A percentile compares a stretch with the other conserved stretches of the same genome.
phyloP scores from a whole-genome alignment of 257 asterid genomes.

The Solanum chaucha region DNA sequence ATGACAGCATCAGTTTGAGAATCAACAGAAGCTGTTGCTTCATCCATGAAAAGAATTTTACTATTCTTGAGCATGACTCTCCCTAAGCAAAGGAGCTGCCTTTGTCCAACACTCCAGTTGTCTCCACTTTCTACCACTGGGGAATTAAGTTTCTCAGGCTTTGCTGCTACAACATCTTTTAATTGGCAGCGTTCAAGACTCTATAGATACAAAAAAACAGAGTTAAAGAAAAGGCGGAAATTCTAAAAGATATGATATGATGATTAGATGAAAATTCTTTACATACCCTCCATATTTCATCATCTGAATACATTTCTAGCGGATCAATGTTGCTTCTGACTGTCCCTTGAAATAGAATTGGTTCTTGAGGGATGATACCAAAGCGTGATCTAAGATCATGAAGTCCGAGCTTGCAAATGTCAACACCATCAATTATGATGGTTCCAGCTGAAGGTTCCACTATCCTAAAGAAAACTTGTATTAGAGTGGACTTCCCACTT shows the following conservation, averaged over 20 bases:
- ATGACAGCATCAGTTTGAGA: constrained; percentile 64
- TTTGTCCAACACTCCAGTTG: constrained; percentile 80
- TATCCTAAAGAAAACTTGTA: constrained; percentile 62
- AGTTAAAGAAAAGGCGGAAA: not conserved
- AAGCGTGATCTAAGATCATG: constrained; percentile 67
- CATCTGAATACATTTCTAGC: constrained; percentile 45
- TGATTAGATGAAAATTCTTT: not conserved
- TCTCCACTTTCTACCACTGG: constrained; percentile 60
- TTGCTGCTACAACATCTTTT: constrained; percentile 54
- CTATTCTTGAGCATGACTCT: constrained; percentile 60
- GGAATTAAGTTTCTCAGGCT: constrained; percentile 53
- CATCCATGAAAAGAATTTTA: constrained; percentile 59
- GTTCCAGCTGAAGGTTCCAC: constrained; percentile 58
- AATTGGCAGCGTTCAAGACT: constrained; percentile 75
- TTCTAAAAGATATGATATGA: not conserved
- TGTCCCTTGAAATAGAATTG: constrained; percentile 67
- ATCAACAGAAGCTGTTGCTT: constrained; percentile 88
- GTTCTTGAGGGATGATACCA: constrained; percentile 85
- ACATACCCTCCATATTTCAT: constrained; percentile 72
- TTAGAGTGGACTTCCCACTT: constrained; percentile 67
- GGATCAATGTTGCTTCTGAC: constrained; percentile 73
- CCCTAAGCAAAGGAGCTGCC: constrained; percentile 74
- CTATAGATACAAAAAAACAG: constrained; percentile 6
- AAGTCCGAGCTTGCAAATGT: constrained; percentile 51
- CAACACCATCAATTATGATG: constrained; percentile 51